These are phyloP conservation scores for Pseudogymnoascus pannorum DNA, from an alignment of 2,329 filamentous ascomycete genomes.

Conservation along the genomic window DNA sequence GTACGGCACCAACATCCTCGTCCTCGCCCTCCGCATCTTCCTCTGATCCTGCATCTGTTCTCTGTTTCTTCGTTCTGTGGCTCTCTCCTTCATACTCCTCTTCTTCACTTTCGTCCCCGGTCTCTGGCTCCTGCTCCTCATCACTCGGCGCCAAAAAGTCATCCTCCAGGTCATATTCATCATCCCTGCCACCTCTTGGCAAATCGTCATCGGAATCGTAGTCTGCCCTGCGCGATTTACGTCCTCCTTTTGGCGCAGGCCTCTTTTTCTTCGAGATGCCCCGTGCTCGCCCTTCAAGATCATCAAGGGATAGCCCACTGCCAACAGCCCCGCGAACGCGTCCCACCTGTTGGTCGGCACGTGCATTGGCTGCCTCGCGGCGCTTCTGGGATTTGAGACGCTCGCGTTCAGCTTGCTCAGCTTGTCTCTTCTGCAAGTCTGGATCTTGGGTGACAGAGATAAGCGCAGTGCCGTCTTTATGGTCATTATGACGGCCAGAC, in stretches of 20 bases:
- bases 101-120: conserved; percentile 46
- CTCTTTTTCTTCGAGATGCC: conserved; percentile 38
- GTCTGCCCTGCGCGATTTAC: conserved; percentile 51
- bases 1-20: conserved; percentile 46
- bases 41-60: conserved; percentile 36
- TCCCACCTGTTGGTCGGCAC: conserved; percentile 51
- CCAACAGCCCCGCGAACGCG: conserved; percentile 36
- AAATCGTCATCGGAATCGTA: conserved; percentile 74
- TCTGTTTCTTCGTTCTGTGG: conserved; percentile 28
- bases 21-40: conserved; percentile 45
- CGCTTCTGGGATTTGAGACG: conserved; percentile 58
- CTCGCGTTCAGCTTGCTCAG: conserved; percentile 69
- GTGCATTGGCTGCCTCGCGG: conserved; percentile 59
- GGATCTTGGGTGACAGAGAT: conserved; percentile 66
- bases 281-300: conserved; percentile 56
- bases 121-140: conserved; percentile 56
- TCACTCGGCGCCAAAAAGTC: conserved; percentile 72
- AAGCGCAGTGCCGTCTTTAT: conserved; percentile 55
- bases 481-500: conserved; percentile 43
- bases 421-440: conserved; percentile 65
- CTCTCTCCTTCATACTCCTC: conserved; percentile 25
- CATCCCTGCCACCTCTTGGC: conserved; percentile 48
- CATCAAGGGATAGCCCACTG: conserved; percentile 57
- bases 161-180: conserved; percentile 74
- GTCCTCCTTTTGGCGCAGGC: conserved; percentile 41